Base-by-base conservation (phyloP, 345 rosid genomes). In the Brassica incana region DNA sequence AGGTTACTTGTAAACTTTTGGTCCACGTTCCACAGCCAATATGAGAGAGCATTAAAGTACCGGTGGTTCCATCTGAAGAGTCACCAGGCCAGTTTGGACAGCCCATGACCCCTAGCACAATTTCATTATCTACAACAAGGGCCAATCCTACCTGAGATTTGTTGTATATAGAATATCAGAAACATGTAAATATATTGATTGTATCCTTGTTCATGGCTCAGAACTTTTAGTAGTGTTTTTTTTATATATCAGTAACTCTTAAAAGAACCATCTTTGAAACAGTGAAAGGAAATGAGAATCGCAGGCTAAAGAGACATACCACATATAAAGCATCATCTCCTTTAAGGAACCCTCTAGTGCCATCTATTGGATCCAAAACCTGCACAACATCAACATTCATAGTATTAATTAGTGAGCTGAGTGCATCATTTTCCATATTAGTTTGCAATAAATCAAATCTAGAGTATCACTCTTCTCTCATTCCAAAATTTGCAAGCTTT, bases 351-450 rank as follows among this genome's bases (percentile, higher is more conserved):
- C 97, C 98, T 62, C 76, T 83, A 62, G 95, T 92, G 67, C 97
- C 98, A 85, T 94, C 98, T 72, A 92, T 88, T 67, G 97, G 97
- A 85, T 94, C 95, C 83, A 94, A 83, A 65, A 92, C 72, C 98
- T 94, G 88, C 85, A 85, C 29, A 72, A 5, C 82, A 68, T 52
- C 73, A 64, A 71, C 5, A 23, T 16, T 30, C 20, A 8, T 75
- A 20, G 2, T 29, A 74, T 12, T 68, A 69, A 65, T 9, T 20
- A 73, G 56, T 18, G 14, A 50, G 29, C 43, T 36, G 43, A 36
- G 11, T 36, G 9, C 40, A 35, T 35, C 40, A 36, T 36, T 36
- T 36, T 36, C 40, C 40, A 36, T 7, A 6, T 36, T 36, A 6
- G 40, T 36, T 36, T 8, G 40, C 40, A 35, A 7, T 35, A 7